These are phyloP conservation scores for Flaveria sonorensis DNA, from an alignment of 129 eudicot genomes.

Conservation along the genomic window DNA sequence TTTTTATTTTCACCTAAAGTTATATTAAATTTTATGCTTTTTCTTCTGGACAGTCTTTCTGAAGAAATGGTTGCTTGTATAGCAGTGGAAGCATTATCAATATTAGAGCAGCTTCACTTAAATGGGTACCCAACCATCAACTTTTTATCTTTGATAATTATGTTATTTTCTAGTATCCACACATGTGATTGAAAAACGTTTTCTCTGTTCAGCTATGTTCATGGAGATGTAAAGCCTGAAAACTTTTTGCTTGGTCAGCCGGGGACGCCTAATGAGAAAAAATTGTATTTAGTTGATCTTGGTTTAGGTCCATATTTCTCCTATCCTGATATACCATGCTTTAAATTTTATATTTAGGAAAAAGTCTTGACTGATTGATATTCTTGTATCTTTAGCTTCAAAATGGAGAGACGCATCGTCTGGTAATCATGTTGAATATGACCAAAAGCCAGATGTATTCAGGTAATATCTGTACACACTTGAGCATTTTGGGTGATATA, in stretches of 20 bases:
- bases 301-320: no score
- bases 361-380: background rate
- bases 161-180: background rate
- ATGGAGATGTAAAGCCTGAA: no score
- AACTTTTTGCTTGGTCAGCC: no score
- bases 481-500: background rate
- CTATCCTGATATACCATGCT: background rate
- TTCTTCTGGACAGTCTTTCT: no score
- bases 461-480: slow-evolving; percentile 41
- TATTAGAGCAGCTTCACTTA: no score
- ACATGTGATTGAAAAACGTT: background rate
- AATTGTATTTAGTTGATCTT: no score
- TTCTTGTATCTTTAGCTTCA: slow-evolving; percentile 48
- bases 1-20: background rate
- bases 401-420: slow-evolving; percentile 68
- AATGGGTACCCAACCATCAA: background rate
- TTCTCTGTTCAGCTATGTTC: background rate
- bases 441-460: slow-evolving; percentile 89
- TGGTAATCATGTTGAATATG: slow-evolving; percentile 78
- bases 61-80: no score
- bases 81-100: no score
- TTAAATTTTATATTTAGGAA: background rate
- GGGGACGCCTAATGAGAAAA: no score
- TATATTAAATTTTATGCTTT: slow-evolving; percentile 47
- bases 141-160: background rate